phyloP scores from a whole-genome alignment of 768 basidiomycete genomes.

The Naganishia vaughanmartiniae region DNA sequence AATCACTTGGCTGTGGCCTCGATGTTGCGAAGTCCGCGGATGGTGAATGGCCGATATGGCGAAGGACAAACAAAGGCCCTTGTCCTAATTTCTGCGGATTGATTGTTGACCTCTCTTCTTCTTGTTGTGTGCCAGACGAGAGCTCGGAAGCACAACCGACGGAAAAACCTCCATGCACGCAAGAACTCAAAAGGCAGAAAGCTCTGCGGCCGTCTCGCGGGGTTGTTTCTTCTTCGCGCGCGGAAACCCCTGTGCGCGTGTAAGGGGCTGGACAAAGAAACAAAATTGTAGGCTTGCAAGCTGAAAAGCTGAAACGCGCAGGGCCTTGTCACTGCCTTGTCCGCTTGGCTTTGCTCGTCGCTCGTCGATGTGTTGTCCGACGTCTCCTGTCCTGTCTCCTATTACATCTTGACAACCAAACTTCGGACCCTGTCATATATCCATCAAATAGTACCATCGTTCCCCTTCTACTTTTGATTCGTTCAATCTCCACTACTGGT shows the following conservation, averaged over 20 bases:
- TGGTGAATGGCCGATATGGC: too few relatives aligned
- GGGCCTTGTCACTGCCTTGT: too few relatives aligned
- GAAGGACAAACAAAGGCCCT: slow-evolving; percentile 12
- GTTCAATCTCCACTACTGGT: not conserved
- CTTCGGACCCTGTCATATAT: not conserved
- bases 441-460: not conserved
- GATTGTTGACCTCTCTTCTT: not conserved
- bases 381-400: too few relatives aligned
- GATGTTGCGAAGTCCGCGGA: not conserved
- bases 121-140: slow-evolving; percentile 12
- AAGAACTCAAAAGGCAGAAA: not conserved
- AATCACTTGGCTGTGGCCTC: too few relatives aligned
- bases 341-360: too few relatives aligned
- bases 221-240: not conserved
- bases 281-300: not conserved
- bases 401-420: too few relatives aligned
- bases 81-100: slow-evolving; percentile 4
- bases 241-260: too few relatives aligned
- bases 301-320: not conserved
- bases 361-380: too few relatives aligned
- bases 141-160: slow-evolving; percentile 13
- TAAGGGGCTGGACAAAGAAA: too few relatives aligned
- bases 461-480: too few relatives aligned
- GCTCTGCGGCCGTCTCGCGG: not conserved
- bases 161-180: slow-evolving; percentile 1